Base-by-base conservation (phyloP, 306 rosid species). In the Prosopis cineraria region DNA sequence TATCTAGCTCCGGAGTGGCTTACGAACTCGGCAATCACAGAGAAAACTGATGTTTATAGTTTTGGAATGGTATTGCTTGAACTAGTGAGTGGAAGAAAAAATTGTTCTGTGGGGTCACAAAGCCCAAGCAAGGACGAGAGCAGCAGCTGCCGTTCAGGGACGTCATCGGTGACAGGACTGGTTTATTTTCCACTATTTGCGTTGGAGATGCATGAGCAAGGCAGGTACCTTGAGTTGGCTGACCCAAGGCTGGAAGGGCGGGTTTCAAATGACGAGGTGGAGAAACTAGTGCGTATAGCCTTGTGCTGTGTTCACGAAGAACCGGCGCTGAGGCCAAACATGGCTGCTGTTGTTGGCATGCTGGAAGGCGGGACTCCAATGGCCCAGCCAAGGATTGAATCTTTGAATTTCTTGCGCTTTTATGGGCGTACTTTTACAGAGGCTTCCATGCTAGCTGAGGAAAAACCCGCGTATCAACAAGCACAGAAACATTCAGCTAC, bases 1-100 rank as follows among this genome's bases (percentile, higher is more conserved):
- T 92, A 94, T 65, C 97, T 94, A 39, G 97, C 95, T 45, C 98
- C 98, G 3, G 97, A 94, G 83, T 94, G 98, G 97, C 95, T 94
- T 3, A 94, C 98, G 1, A 94, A 87, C 78, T 80, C 97, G 0
- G 93, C 97, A 6, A 92, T 94, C 40, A 84, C 98, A 0, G 98
- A 94, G 22, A 94, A 85, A 72, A 90, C 97, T 11, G 98, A 94
- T 58, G 98, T 92, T 24, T 94, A 94, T 34, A 91, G 97, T 79
- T 94, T 73, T 64, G 97, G 98, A 78, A 94, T 94, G 98, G 97
- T 94, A 25, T 81, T 94, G 40, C 91, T 94, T 41, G 98, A 94
- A 80, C 84, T 94, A 19, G 87, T 92, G 0, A 90, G 95, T 62
- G 98, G 98, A 73, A 89, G 92, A 65, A 94, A 94, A 58, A 94